Base-by-base conservation (phyloP, 1,139 yeast species). In the Sugiyamaella grinbergsii region DNA sequence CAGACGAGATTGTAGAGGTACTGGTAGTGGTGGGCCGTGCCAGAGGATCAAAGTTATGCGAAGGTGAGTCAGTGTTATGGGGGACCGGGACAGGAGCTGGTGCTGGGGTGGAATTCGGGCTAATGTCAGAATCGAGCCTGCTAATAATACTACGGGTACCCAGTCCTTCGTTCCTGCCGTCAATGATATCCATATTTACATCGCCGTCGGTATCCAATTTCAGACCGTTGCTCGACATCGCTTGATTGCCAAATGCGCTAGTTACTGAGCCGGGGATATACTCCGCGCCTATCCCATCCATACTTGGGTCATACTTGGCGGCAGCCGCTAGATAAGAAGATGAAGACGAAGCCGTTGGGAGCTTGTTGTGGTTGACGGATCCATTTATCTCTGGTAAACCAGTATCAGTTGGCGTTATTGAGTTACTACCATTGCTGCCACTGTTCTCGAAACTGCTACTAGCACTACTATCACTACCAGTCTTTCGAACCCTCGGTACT, bases 201-300 rank as follows among this genome's bases (percentile, higher is more conserved):
- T 29, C 33, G 11, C 40, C 22, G 11, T 39, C 37, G 36, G 23
- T 18, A 19, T 32, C 49, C 39, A 34, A 11, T 23, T 37, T 37
- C 41, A 37, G 22, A 16, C 20, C 22, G 22, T 42, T 26, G 13
- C 16, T 32, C 2, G 48, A 23, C 6, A 22, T 20, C 4, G 38
- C 33, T 29, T 36, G 36, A 3, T 40, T n/a, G 15, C n/a, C 36
- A 19, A 40, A 40, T 22, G 36, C 8, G 8, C 42, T 41, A 2
- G 39, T 38, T 2, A 47, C 42, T 10, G 48, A 37, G 15, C 49
- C 50, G 4, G 55, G 55, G 11, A 52, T 37, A 22, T 50, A 50
- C 29, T 52, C 55, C 5, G 55, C 55, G 11, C 55, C 55, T 28
- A 52, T 50, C 10, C 49, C 55, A 22, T 42, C 48, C 7, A 29